phyloP scores from a whole-genome alignment of 2,329 filamentous ascomycete species.

The Venturia pyrina region DNA sequence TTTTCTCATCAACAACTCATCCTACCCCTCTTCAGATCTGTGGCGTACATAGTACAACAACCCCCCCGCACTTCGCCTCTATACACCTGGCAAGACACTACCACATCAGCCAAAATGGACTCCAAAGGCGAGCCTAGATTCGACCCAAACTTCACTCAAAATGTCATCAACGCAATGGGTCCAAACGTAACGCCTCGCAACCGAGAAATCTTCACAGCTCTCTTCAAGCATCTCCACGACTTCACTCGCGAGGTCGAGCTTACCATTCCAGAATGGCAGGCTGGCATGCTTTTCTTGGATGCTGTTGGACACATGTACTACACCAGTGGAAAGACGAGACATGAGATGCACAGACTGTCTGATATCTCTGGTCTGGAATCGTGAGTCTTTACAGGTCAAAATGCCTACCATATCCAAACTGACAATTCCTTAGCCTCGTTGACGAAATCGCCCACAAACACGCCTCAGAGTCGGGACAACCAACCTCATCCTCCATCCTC shows the following conservation, averaged over 20 bases:
- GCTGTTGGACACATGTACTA: slow-evolving; percentile 52
- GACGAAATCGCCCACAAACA: slow-evolving; percentile 58
- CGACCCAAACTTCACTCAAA: slow-evolving; percentile 67
- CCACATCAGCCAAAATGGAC: neutral
- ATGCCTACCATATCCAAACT: neutral
- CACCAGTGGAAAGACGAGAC: slow-evolving; percentile 52
- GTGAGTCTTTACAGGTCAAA: slow-evolving; percentile 31
- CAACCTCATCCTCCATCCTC: slow-evolving; percentile 67
- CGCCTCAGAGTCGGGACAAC: slow-evolving; percentile 50
- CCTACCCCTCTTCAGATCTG: neutral
- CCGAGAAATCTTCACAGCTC: slow-evolving; percentile 50
- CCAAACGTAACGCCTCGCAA: slow-evolving; percentile 57
- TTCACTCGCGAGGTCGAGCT: slow-evolving; percentile 70
- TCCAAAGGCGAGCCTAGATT: slow-evolving; percentile 32
- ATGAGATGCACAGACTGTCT: slow-evolving; percentile 63
- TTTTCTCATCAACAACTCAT: neutral
- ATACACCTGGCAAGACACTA: neutral
- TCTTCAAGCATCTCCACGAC: slow-evolving; percentile 67
- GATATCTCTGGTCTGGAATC: slow-evolving; percentile 67
- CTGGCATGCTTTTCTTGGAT: slow-evolving; percentile 67
- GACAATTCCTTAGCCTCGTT: slow-evolving; percentile 38
- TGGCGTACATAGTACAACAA: neutral
- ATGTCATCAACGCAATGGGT: slow-evolving; percentile 64
- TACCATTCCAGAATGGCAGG: slow-evolving; percentile 66
- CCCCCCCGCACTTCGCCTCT: neutral